phyloP scores from a whole-genome alignment of 1,139 yeast species.

The Sugiyamaella paludigena region DNA sequence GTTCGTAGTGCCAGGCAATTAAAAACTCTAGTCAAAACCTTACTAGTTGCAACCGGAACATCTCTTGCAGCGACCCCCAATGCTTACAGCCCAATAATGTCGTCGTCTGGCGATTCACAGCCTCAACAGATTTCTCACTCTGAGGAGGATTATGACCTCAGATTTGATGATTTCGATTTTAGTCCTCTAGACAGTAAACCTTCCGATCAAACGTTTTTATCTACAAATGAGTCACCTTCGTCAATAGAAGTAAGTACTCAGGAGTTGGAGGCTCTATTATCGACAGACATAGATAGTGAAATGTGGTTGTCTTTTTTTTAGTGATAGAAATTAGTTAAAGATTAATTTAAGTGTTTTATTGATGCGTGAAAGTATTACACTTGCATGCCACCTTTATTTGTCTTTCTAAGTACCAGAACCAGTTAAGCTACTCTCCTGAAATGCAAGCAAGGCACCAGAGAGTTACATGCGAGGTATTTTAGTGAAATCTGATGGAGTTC shows the following conservation, averaged over 20 bases:
- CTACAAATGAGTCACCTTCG: constrained; percentile 11
- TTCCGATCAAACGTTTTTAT: too few relatives aligned
- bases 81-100: too few relatives aligned
- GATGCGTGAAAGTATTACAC: too few relatives aligned
- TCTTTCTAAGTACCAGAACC: constrained; percentile 12
- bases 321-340: not conserved
- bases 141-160: constrained; percentile 1
- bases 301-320: constrained; percentile 24
- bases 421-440: constrained; percentile 3
- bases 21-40: constrained; percentile 19
- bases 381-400: constrained; percentile 6
- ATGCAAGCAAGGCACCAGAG: constrained; percentile 11
- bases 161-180: not conserved
- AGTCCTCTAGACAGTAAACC: constrained; percentile 1
- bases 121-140: not conserved
- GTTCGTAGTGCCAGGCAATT: constrained; percentile 22
- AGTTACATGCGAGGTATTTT: constrained; percentile 11
- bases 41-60: constrained; percentile 19
- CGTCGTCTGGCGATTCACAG: too few relatives aligned
- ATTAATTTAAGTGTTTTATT: not conserved
- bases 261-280: constrained; percentile 22
- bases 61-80: constrained; percentile 11
- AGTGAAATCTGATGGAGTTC: constrained; percentile 15
- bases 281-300: constrained; percentile 23
- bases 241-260: constrained; percentile 18